These are phyloP conservation scores for Typha latifolia DNA, from an alignment of 176 grass and related monocot genomes.

Conservation along the genomic window DNA sequence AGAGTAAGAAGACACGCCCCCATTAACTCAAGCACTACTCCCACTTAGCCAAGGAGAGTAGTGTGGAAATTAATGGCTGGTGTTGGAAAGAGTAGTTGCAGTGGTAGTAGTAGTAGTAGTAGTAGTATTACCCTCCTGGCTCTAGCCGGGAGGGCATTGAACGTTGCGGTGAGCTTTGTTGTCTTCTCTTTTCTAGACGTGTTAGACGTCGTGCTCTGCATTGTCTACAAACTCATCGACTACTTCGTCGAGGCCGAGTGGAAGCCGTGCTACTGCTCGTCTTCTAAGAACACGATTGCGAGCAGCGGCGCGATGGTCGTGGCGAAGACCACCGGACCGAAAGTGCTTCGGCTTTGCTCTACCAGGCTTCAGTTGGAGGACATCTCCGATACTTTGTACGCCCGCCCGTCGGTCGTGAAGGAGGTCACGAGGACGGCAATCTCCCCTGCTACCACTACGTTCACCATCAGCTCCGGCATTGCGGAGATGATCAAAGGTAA, in stretches of 20 bases:
- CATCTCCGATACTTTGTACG: slow-evolving; percentile 88
- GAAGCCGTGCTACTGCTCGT: slow-evolving; percentile 87
- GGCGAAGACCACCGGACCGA: slow-evolving; percentile 25
- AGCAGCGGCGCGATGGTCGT: slow-evolving; percentile 21
- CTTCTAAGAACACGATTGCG: slow-evolving; percentile 4
- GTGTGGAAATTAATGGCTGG: slow-evolving; percentile 15
- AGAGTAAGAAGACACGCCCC: neutral
- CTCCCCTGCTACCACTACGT: slow-evolving; percentile 19
- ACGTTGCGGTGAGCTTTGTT: slow-evolving; percentile 60
- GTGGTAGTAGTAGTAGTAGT: neutral
- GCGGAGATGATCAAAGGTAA: slow-evolving; percentile 77
- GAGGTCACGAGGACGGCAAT: slow-evolving; percentile 48
- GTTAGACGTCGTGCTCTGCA: slow-evolving; percentile 75
- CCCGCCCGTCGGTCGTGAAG: slow-evolving; percentile 48
- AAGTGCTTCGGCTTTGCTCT: slow-evolving; percentile 65
- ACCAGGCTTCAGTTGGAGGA: slow-evolving; percentile 86
- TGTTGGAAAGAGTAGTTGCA: slow-evolving; percentile 21
- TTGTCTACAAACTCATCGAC: slow-evolving; percentile 86
- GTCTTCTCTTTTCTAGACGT: slow-evolving; percentile 87
- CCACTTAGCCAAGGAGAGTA: neutral
- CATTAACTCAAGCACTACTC: too few species aligned
- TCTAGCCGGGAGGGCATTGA: slow-evolving; percentile 33
- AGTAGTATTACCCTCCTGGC: neutral
- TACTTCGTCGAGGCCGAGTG: slow-evolving; percentile 78
- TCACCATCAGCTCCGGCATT: slow-evolving; percentile 54